phyloP scores from a whole-genome alignment of 768 basidiomycete genomes.

The Lactarius psammicola region DNA sequence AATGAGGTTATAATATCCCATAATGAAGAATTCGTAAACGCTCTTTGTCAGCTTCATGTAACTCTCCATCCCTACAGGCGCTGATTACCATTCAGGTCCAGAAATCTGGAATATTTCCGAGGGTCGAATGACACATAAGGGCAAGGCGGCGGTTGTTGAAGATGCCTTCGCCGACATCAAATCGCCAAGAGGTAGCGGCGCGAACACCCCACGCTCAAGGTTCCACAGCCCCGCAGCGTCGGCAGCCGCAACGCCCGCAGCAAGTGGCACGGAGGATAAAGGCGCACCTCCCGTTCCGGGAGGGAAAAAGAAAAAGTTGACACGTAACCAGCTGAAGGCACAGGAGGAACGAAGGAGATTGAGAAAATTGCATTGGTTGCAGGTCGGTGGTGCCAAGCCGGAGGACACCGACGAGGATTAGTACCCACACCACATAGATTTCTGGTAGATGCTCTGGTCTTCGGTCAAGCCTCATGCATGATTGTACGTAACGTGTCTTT shows the following conservation, averaged over 20 bases:
- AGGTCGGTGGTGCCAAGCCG: constrained; percentile 75
- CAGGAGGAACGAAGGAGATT: constrained; percentile 81
- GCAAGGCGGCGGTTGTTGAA: constrained; percentile 82
- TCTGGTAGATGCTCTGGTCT: background rate
- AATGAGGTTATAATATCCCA: constrained; percentile 91
- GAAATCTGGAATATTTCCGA: constrained; percentile 95
- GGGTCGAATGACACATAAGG: constrained; percentile 82
- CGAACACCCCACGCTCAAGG: constrained; percentile 71
- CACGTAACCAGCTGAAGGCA: constrained; percentile 86
- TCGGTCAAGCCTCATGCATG: constrained; percentile 5
- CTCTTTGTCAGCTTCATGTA: constrained; percentile 59
- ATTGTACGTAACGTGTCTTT: constrained; percentile 9
- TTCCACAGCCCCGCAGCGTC: constrained; percentile 71
- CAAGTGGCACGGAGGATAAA: constrained; percentile 70
- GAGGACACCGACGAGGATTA: constrained; percentile 67
- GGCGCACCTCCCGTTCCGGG: constrained; percentile 41
- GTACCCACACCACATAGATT: background rate
- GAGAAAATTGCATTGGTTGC: constrained; percentile 82
- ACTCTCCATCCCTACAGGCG: constrained; percentile 31
- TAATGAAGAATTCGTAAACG: constrained; percentile 83
- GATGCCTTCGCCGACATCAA: constrained; percentile 74
- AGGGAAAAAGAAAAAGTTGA: constrained; percentile 88
- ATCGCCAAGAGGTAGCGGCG: constrained; percentile 66
- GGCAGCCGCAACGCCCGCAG: constrained; percentile 69
- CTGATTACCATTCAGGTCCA: constrained; percentile 49